Conservation (phyloP, 805 yeast genomes). For the Millerago galiae region DNA sequence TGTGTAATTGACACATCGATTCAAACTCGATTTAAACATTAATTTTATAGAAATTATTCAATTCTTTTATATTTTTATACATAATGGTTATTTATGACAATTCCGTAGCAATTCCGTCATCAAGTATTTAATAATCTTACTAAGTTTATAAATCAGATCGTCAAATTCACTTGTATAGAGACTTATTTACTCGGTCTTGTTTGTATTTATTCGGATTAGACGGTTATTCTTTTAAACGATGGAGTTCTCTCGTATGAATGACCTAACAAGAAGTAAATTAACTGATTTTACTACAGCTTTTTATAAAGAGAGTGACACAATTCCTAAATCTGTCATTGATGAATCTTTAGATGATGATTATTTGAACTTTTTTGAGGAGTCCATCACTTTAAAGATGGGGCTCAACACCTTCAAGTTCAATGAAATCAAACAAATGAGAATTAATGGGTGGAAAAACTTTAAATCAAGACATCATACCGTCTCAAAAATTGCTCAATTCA, state of each 20-base stretch:
- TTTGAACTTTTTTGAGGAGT: background rate
- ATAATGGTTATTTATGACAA: no score
- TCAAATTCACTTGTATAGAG: no score
- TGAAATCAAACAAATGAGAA: background rate
- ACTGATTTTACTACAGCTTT: background rate
- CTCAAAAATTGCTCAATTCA: background rate
- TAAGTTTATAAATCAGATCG: no score
- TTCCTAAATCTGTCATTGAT: background rate
- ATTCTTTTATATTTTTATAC: no score
- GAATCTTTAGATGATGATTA: background rate
- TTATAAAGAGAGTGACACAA: background rate
- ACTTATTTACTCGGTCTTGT: no score
- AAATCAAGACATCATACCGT: background rate
- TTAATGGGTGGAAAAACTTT: background rate
- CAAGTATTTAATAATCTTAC: no score
- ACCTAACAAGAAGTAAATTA: background rate
- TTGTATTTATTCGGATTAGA: no score
- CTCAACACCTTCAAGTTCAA: background rate
- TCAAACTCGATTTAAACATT: no score
- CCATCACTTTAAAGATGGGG: background rate
- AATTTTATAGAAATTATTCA: no score
- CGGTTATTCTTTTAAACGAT: no score
- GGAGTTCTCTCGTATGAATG: background rate
- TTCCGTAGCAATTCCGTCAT: no score
- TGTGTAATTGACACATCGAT: no score